Evolutionary conservation across 2,329 filamentous ascomycete genomes (phyloP), one percentile per base, ranked within the genome.

Genomic region (Pseudogymnoascus sp.): DNA sequence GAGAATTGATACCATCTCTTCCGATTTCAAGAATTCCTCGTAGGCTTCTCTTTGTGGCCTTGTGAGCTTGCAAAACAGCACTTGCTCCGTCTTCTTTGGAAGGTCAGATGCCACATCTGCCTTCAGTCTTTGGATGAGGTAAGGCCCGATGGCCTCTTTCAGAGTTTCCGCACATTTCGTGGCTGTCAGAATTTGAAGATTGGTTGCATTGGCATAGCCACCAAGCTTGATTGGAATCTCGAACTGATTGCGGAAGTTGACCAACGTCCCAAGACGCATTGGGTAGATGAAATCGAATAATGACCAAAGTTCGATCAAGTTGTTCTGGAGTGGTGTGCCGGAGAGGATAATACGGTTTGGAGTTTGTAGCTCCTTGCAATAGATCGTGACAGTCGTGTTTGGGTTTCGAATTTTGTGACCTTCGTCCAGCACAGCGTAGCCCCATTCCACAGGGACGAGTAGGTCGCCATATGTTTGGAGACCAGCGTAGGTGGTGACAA

Each of bases 341-440:
- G 95, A 97, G 1, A 99, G 79, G 64, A 99, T 97, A 66, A 97
- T 82, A 21, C 95, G 85, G 69, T 97, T 94, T 0, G 90, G 84
- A 0, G 94, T 99, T 35, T 89, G 87, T 10, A 99, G 78, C 73
- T 97, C 91, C 73, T 99, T 99, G 80, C 92, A 96, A 67, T 92
- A 90, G 61, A 97, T 90, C 0, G 95, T 97, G 66, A 99, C 94
- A 6, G 90, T 88, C 0, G 94, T 92, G 69, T 97, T 95, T 0
- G 94, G 94, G 69, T 99, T 99, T 39, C 94, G 88, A 68, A 99
- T 99, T 74, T 97, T 97, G 76, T 99, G 95, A 2, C 95, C 94
- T 78, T 99, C 94, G 65, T 99, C 94, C 4, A 99, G 82, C 10
- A 97, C 90, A 10, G 92, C 92, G 73, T 95, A 97, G 19, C 88